Percentiles rank a stretch among this genome's conserved stretches.
Conservation (phyloP, 2,329 filamentous ascomycete genomes). For the Colletotrichum magnum region DNA sequence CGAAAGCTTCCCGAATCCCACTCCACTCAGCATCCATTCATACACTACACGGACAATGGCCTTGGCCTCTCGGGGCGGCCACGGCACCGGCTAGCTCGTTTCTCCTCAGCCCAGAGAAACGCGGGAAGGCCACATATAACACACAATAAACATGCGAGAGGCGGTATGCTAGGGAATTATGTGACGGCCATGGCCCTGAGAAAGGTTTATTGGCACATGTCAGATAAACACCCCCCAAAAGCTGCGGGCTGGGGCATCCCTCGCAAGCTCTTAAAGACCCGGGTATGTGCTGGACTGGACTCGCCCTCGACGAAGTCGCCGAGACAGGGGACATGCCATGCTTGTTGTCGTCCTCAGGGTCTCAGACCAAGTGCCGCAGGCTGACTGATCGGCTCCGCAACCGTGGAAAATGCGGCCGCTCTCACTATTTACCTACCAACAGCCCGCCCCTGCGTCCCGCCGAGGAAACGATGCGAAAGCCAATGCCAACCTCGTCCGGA, state of each 20-base stretch:
- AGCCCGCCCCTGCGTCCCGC: conserved; percentile 10
- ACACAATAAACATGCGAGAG: neutral
- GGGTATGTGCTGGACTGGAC: conserved; percentile 22
- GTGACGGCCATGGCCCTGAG: neutral
- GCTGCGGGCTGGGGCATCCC: conserved; percentile 23
- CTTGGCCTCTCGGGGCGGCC: neutral
- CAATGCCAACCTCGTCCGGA: neutral
- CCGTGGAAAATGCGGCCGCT: neutral
- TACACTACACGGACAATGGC: conserved; percentile 1
- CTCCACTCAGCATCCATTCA: conserved; percentile 7
- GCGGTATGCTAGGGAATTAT: neutral
- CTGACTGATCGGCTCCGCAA: neutral
- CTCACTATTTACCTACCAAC: neutral
- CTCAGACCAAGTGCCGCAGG: neutral
- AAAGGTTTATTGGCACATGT: conserved; percentile 29
- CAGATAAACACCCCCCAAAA: conserved; percentile 19
- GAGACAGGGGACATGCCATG: conserved; percentile 30
- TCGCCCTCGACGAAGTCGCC: conserved; percentile 17
- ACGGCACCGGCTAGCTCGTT: neutral
- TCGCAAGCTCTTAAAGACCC: conserved; percentile 2
- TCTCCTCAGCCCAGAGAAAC: neutral
- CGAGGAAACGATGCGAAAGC: neutral
- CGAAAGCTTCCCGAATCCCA: conserved; percentile 34
- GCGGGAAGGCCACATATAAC: neutral
- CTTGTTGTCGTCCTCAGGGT: neutral